Evolutionary conservation across 2,329 filamentous ascomycete genomes (phyloP), one percentile per base, ranked within the genome.

Genomic region (Nothophoma quercina): DNA sequence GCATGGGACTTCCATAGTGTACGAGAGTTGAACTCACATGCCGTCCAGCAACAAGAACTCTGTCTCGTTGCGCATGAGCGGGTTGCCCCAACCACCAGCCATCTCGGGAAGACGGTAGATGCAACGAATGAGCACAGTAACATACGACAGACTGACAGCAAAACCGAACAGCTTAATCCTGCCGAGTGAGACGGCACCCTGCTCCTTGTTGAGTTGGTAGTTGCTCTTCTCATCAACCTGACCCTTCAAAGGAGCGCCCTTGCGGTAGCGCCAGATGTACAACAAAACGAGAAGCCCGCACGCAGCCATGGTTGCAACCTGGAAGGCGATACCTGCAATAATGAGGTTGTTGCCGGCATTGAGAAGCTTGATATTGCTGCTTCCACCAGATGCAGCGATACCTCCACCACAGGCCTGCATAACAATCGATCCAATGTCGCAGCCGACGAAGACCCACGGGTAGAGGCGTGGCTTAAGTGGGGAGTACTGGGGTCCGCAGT

Each of bases 391-490:
- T 0, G 83, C 81, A 1, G 85, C 81, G 42, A 85, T 74, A 30
- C 78, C 83, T 47, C 83, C 83, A 15, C 83, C 83, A 3, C 75
- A 75, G 7, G 81, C 82, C 64, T 86, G 84, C 12, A 85, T 67
- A 9, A 83, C 58, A 26, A 87, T 78, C 15, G 79, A 82, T 35
- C 82, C 63, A 28, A 85, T 63, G 55, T 86, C 84, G 62, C 81
- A 84, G 29, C 74, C 70, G 59, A 86, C 80, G 69, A 86, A 86
- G 51, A 85, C 76, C 72, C 80, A 80, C 6, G 83, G 83, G 62
- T 84, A 85, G 9, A 79, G 61, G 21, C 62, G 63, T 7, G 68
- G 56, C 39, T 68, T 69, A 22, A 81, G 59, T 1, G 74, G 62
- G 0, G 76, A 79, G 55, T 72, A 70, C 30, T 76, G 67, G 0